Conservation (phyloP, 2,329 filamentous ascomycete species). For the Eutypella sp. region DNA sequence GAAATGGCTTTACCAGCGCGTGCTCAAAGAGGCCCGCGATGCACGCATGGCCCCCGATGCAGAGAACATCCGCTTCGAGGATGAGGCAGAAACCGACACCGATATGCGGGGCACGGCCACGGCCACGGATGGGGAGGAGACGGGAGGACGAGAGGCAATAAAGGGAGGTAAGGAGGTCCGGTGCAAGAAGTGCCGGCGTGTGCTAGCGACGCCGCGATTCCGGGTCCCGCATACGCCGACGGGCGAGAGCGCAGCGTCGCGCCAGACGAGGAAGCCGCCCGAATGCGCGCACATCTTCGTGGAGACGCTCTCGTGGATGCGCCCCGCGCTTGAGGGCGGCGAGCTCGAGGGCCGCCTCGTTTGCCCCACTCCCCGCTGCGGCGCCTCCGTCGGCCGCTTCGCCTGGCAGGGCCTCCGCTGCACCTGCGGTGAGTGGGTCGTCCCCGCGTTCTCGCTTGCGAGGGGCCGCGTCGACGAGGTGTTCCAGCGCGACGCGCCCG, state of each 20-base stretch:
- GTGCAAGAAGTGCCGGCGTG: conserved; percentile 85
- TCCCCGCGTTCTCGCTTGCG: conserved; percentile 82
- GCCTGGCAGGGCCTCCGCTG: conserved; percentile 95
- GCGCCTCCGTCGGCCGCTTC: conserved; percentile 82
- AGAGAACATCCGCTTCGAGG: conserved; percentile 75
- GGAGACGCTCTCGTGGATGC: conserved; percentile 95
- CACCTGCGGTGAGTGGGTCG: conserved; percentile 85
- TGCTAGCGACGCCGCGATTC: conserved; percentile 53
- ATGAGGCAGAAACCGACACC: conserved; percentile 54
- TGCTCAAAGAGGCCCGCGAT: conserved; percentile 55
- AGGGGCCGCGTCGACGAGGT: conserved; percentile 76
- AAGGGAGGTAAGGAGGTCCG: conserved; percentile 55
- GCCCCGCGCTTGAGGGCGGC: conserved; percentile 71
- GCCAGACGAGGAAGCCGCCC: conserved; percentile 6
- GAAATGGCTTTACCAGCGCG: conserved; percentile 56
- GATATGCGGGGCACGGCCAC: conserved; percentile 35
- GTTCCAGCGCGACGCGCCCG: conserved; percentile 21
- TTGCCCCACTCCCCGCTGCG: conserved; percentile 76
- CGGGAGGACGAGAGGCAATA: conserved; percentile 9
- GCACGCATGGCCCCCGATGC: conserved; percentile 74
- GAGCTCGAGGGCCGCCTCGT: conserved; percentile 77
- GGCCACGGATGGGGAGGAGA: conserved; percentile 9
- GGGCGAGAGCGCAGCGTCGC: no score
- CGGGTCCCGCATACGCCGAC: conserved; percentile 57
- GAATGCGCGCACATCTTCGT: conserved; percentile 82